phyloP scores from a whole-genome alignment of 768 basidiomycete genomes.

The Clitopilus passeckerianus region DNA sequence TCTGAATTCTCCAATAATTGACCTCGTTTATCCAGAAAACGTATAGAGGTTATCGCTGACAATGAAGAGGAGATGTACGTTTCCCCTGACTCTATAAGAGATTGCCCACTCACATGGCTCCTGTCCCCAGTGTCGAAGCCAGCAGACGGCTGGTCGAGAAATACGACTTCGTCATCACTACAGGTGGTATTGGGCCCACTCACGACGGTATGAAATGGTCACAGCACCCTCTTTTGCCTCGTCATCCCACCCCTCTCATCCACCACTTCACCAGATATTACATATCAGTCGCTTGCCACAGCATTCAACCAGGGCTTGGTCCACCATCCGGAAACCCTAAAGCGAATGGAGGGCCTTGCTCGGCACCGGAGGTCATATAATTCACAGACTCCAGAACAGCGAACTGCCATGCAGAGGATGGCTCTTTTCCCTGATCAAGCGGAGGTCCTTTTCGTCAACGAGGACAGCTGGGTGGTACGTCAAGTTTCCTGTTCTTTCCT shows the following conservation, averaged over 20 bases:
- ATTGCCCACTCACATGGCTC: conserved; percentile 2
- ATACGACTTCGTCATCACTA: conserved; percentile 89
- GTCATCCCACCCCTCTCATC: background rate
- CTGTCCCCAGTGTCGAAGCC: conserved; percentile 64
- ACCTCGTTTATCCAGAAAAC: conserved; percentile 48
- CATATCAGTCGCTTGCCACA: conserved; percentile 81
- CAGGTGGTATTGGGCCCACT: conserved; percentile 89
- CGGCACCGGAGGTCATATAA: conserved; percentile 51
- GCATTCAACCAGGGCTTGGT: conserved; percentile 71
- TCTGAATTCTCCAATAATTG: conserved; percentile 1
- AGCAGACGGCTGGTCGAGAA: conserved; percentile 72
- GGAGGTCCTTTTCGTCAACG: conserved; percentile 75
- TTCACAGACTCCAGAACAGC: conserved; percentile 70
- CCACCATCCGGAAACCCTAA: conserved; percentile 75
- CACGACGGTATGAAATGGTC: conserved; percentile 62
- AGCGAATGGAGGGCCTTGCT: conserved; percentile 62
- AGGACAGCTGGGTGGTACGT: conserved; percentile 84
- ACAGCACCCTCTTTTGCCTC: background rate
- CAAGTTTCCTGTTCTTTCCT: background rate
- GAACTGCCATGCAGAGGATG: conserved; percentile 79
- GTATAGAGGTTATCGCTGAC: conserved; percentile 89
- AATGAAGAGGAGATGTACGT: conserved; percentile 85
- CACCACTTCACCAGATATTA: conserved; percentile 57
- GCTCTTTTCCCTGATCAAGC: conserved; percentile 78
- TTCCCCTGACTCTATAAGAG: background rate